These are phyloP conservation scores for Fusarium globosum DNA, from an alignment of 2,329 filamentous ascomycete species.

Conservation along the genomic window DNA sequence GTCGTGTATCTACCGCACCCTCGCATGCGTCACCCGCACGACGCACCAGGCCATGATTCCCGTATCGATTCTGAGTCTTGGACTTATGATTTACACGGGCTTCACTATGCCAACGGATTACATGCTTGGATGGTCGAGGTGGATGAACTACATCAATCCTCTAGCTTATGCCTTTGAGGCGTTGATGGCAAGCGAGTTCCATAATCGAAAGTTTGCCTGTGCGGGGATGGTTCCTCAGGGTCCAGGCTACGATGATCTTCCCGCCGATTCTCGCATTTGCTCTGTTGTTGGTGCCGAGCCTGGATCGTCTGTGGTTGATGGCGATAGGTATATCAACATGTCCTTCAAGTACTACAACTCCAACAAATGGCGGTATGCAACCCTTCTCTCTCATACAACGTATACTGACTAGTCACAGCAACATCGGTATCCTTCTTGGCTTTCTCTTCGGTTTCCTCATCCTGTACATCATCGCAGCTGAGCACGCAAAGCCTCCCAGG, in stretches of 20 bases:
- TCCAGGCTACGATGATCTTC: conserved; percentile 49
- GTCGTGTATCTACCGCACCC: conserved; percentile 47
- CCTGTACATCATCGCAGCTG: conserved; percentile 71
- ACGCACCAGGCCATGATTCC: conserved; percentile 59
- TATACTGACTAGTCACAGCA: conserved; percentile 52
- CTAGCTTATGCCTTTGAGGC: conserved; percentile 63
- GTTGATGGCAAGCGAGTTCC: conserved; percentile 48
- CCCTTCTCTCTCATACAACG: rapidly evolving
- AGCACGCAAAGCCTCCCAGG: conserved; percentile 70
- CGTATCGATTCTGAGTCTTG: conserved; percentile 61
- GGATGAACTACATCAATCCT: conserved; percentile 74
- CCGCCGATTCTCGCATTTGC: conserved; percentile 62
- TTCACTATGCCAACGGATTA: conserved; percentile 44
- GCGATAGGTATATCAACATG: conserved; percentile 68
- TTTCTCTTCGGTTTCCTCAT: conserved; percentile 73
- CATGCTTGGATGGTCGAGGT: conserved; percentile 54
- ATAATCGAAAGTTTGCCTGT: conserved; percentile 67
- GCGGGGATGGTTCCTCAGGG: conserved; percentile 58
- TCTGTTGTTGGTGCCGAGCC: conserved; percentile 64
- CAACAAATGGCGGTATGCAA: conserved; percentile 62
- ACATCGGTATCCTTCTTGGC: conserved; percentile 74
- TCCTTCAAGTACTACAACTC: conserved; percentile 67
- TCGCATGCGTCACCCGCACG: conserved; percentile 45
- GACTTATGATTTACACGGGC: conserved; percentile 62
- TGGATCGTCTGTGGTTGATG: conserved; percentile 65